Base-by-base conservation (phyloP, 2,329 filamentous ascomycete species). In the Colletotrichum sp. region DNA sequence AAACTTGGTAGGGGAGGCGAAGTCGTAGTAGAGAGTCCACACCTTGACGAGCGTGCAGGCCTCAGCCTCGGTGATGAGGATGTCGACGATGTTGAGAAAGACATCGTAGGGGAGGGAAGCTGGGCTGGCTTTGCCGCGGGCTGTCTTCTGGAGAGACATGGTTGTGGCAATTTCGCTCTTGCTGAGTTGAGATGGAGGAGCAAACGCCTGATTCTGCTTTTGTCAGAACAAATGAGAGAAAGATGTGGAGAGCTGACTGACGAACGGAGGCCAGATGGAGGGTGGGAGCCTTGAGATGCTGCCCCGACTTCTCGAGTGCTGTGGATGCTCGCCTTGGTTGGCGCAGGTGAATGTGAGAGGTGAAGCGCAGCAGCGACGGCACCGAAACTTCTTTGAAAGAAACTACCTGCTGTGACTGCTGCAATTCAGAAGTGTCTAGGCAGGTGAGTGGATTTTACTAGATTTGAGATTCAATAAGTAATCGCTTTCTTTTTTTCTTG, bases 11-110 rank as follows among this genome's bases (percentile, higher is more conserved):
- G 59, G 24, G 7, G 59, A 30, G 28, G 28, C 28, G 59, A 1
- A 30, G 4, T 61, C 12, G 59, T 61, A 61, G 59, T n/a, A 30
- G 28, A 61, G 59, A 1, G 13, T 13, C 59, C 59, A 61, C 3
- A 21, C 1, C 28, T 30, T 61, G 2, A 30, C 26, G 18, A n/a
- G 7, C 4, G 10, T 61, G 59, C 28, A 61, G 28, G 16, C 55
- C 14, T 39, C 30, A 5, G 52, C 55, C 24, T 69, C 30, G 9
- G 21, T 55, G 52, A 60, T 26, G 67, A 60, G 32, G 13, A 59
- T 18, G 21, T 69, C 67, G 24, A 69, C 16, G 52, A 69, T 60
- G 30, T 60, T 69, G 10, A 69, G 52, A 18, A 69, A 61, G 16
- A 69, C 18, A 16, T 69, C 67, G 32, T 36, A 59, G 7, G 67